Conservation (phyloP, 805 yeast genomes). For the Barnettozyma botsteinii region DNA sequence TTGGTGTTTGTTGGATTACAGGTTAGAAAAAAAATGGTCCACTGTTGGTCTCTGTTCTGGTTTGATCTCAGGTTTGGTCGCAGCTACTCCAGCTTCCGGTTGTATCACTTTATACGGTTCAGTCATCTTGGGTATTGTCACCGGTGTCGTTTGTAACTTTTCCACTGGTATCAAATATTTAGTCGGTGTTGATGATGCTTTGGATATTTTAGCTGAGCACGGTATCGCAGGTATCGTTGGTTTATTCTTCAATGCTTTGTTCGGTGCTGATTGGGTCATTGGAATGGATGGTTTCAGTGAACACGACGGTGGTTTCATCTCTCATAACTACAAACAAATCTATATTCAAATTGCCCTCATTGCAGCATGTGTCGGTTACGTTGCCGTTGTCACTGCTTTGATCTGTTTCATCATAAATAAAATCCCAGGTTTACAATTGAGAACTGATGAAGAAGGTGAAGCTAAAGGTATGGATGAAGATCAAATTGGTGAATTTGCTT, state of each 20-base stretch:
- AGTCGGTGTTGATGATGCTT: slow-evolving; percentile 79
- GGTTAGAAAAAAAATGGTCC: slow-evolving; percentile 86
- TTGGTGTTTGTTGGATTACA: slow-evolving; percentile 87
- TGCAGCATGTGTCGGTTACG: slow-evolving; percentile 68
- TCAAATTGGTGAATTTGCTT: slow-evolving; percentile 97
- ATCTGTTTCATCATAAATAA: slow-evolving; percentile 68
- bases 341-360: slow-evolving; percentile 85
- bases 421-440: slow-evolving; percentile 68
- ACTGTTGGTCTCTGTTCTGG: slow-evolving; percentile 96
- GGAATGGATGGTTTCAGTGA: slow-evolving; percentile 85
- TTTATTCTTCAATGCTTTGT: slow-evolving; percentile 78
- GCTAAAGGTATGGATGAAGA: slow-evolving; percentile 89
- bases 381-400: slow-evolving; percentile 68
- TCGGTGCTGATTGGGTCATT: slow-evolving; percentile 81
- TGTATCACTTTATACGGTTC: slow-evolving; percentile 89
- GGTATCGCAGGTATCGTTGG: slow-evolving; percentile 95
- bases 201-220: slow-evolving; percentile 98
- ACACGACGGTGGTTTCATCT: slow-evolving; percentile 89
- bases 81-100: slow-evolving; percentile 95
- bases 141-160: slow-evolving; percentile 85
- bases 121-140: slow-evolving; percentile 70
- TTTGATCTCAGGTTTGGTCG: slow-evolving; percentile 89
- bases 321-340: slow-evolving; percentile 85
- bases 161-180: slow-evolving; percentile 82
- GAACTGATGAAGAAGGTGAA: slow-evolving; percentile 82